Conservation (phyloP, 352 stramenopile genomes). For the Pseudoperonospora humuli region DNA sequence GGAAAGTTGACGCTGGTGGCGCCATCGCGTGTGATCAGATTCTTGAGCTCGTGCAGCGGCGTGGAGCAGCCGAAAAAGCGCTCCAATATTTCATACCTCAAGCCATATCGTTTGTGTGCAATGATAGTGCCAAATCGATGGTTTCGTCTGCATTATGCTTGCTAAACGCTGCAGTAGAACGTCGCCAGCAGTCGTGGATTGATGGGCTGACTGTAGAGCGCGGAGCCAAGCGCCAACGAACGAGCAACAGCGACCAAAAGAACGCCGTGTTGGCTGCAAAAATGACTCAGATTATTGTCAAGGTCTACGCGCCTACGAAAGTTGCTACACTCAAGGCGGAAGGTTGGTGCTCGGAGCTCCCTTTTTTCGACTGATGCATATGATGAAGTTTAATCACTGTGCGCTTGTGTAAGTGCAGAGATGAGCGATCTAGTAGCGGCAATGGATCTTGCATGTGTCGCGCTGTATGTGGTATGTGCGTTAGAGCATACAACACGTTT, state of each 20-base stretch:
- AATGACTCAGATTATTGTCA: slow-evolving; percentile 53
- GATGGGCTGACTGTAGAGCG: slow-evolving; percentile 6
- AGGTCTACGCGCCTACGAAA: slow-evolving; percentile 29
- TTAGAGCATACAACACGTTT: slow-evolving; percentile 39
- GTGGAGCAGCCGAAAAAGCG: slow-evolving; percentile 6
- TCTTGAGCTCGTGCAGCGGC: slow-evolving; percentile 21
- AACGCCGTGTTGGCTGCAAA: slow-evolving; percentile 45
- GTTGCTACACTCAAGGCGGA: slow-evolving; percentile 8
- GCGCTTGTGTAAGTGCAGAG: background rate
- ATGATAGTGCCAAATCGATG: background rate
- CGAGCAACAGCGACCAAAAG: slow-evolving; percentile 18
- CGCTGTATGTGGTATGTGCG: slow-evolving; percentile 41
- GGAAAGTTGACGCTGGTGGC: slow-evolving; percentile 5
- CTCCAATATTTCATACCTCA: slow-evolving; percentile 16
- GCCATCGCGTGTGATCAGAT: slow-evolving; percentile 17
- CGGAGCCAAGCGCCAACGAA: slow-evolving; percentile 14
- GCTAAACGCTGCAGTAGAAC: slow-evolving; percentile 18
- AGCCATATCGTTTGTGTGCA: slow-evolving; percentile 6
- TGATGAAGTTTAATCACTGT: background rate
- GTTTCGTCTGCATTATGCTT: slow-evolving; percentile 5
- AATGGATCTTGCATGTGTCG: slow-evolving; percentile 47
- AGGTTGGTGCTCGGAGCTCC: slow-evolving; percentile 5
- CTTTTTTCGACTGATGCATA: background rate
- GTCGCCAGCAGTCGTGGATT: slow-evolving; percentile 13
- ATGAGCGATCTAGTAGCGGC: slow-evolving; percentile 24